These are phyloP conservation scores for Diaporthe helianthi DNA, from an alignment of 2,329 filamentous ascomycete species.

Conservation along the genomic window DNA sequence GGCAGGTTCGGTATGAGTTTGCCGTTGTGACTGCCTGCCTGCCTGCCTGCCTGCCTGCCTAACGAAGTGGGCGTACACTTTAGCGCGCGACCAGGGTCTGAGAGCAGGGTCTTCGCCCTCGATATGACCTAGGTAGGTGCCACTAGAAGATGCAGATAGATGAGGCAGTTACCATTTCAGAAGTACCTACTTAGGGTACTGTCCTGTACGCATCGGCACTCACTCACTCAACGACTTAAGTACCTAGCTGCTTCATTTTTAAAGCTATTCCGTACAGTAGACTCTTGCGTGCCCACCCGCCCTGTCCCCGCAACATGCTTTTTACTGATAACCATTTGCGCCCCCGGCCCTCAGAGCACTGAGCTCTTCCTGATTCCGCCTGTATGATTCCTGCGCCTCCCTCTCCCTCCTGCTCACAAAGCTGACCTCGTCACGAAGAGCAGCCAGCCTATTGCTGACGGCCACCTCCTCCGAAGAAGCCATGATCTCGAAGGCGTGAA, in stretches of 20 bases:
- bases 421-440: conserved; percentile 80
- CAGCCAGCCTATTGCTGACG: conserved; percentile 73
- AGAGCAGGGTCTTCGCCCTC: not conserved
- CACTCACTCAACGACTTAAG: not conserved
- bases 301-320: not conserved
- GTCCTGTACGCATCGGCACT: not conserved
- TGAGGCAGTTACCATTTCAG: not conserved
- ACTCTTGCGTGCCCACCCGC: not conserved
- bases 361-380: conserved; percentile 78
- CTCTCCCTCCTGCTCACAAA: conserved; percentile 83
- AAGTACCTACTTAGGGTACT: too few species aligned
- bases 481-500: conserved; percentile 77
- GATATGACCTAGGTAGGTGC: not conserved
- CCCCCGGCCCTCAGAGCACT: conserved; percentile 58
- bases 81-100: not conserved
- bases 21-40: not conserved
- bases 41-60: not conserved
- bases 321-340: conserved; percentile 49
- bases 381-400: conserved; percentile 88
- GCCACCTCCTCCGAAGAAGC: conserved; percentile 82
- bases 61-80: not conserved
- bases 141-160: not conserved
- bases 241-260: too few species aligned
- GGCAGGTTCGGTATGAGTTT: not conserved
- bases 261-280: conserved; percentile 2